Conservation (phyloP, 805 yeast genomes). For the Candida sakaeoensis region DNA sequence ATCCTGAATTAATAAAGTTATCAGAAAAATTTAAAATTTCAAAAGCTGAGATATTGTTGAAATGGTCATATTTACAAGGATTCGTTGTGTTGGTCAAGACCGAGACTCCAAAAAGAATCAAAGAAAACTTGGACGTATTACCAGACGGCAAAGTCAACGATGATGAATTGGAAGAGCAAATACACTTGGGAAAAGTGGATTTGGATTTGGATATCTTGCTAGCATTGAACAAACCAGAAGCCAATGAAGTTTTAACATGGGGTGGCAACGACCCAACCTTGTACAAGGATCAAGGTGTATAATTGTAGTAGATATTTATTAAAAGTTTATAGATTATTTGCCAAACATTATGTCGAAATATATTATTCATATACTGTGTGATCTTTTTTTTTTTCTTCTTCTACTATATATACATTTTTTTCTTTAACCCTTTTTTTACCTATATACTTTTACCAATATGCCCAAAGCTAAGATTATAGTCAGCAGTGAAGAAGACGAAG, state of each 20-base stretch:
- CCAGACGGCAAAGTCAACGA: slow-evolving; percentile 19
- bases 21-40: slow-evolving; percentile 48
- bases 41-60: slow-evolving; percentile 60
- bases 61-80: slow-evolving; percentile 74
- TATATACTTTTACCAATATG: too few relatives aligned
- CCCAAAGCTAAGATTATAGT: slow-evolving; percentile 4
- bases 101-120: slow-evolving; percentile 46
- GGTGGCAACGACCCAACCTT: slow-evolving; percentile 29
- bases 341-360: too few relatives aligned
- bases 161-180: slow-evolving; percentile 20
- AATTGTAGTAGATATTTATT: not conserved
- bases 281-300: slow-evolving; percentile 4
- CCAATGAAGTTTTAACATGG: slow-evolving; percentile 33
- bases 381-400: too few relatives aligned
- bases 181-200: slow-evolving; percentile 35
- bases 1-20: slow-evolving; percentile 48
- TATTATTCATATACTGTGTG: too few relatives aligned
- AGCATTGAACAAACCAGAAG: slow-evolving; percentile 32
- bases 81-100: slow-evolving; percentile 71
- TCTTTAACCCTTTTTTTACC: too few relatives aligned
- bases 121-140: slow-evolving; percentile 52
- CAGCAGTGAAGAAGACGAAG: slow-evolving; percentile 2
- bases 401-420: too few relatives aligned
- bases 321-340: not conserved
- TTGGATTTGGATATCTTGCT: slow-evolving; percentile 35